Conservation (phyloP, 306 rosid species). For the Rubus parviflorus region DNA sequence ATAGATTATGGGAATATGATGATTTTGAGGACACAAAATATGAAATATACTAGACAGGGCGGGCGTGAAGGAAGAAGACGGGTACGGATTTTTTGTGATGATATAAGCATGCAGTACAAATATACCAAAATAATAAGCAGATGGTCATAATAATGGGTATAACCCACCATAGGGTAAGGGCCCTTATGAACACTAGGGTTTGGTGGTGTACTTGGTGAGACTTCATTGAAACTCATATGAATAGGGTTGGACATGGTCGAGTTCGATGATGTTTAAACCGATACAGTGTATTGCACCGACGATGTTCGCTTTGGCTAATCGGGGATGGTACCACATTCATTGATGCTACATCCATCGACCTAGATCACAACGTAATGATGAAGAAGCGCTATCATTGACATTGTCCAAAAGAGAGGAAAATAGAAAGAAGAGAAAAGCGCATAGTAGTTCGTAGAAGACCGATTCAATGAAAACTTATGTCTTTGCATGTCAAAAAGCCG, state of each 20-base stretch:
- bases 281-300: background rate
- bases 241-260: background rate
- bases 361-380: background rate
- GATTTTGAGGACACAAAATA: background rate
- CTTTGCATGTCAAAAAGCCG: background rate
- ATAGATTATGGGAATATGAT: background rate
- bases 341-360: background rate
- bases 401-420: background rate
- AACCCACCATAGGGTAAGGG: background rate
- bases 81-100: background rate
- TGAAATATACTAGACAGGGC: no score
- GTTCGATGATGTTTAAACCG: background rate
- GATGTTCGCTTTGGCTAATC: background rate
- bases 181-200: background rate
- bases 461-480: background rate
- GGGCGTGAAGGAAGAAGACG: background rate
- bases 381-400: background rate
- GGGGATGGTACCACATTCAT: no score
- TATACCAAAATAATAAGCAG: background rate
- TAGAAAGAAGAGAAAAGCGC: background rate
- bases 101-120: background rate
- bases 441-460: background rate
- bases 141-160: background rate
- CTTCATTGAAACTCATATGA: background rate
- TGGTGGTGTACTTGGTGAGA: background rate